Conservation (phyloP, 495 filamentous ascomycete species). For the Barbatosphaeria neglecta region DNA sequence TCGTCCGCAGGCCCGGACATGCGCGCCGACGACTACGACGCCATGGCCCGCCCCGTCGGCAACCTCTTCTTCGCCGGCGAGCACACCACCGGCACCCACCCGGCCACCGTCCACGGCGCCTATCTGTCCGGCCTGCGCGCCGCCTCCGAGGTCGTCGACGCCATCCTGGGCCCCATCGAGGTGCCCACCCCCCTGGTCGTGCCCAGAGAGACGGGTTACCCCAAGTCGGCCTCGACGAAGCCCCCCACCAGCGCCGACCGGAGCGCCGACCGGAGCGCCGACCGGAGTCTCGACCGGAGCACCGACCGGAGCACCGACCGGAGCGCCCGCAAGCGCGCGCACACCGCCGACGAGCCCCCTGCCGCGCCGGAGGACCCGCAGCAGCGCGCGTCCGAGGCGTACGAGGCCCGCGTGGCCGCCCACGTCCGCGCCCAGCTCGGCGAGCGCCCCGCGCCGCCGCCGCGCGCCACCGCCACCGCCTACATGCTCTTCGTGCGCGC, state of each 20-base stretch:
- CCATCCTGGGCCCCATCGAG: conserved; percentile 68
- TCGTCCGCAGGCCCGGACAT: conserved; percentile 80
- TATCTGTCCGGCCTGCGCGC: conserved; percentile 88
- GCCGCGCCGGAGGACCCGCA: conserved; percentile 38
- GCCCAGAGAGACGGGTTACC: conserved; percentile 51
- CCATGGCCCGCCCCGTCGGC: conserved; percentile 74
- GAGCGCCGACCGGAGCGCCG: neutral
- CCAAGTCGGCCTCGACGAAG: conserved; percentile 31
- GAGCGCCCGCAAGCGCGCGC: no score
- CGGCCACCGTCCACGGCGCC: conserved; percentile 91
- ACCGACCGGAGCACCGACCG: no score
- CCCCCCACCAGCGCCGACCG: conserved; percentile 40
- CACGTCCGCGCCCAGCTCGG: conserved; percentile 61
- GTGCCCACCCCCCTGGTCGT: conserved; percentile 63
- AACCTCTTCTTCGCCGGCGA: conserved; percentile 96
- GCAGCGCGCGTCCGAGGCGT: conserved; percentile 47
- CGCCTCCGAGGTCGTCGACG: conserved; percentile 70
- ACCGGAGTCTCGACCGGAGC: no score
- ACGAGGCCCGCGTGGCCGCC: conserved; percentile 62
- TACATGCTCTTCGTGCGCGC: conserved; percentile 73
- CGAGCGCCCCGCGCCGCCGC: conserved; percentile 56
- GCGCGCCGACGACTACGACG: conserved; percentile 78
- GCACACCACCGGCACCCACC: conserved; percentile 88
- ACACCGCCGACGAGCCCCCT: no score
- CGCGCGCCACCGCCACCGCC: conserved; percentile 56